A percentile compares a stretch with the other conserved stretches of the same genome.
Conservation (phyloP, 2,329 filamentous ascomycete genomes). For the Colletotrichum gloeosporioides region DNA sequence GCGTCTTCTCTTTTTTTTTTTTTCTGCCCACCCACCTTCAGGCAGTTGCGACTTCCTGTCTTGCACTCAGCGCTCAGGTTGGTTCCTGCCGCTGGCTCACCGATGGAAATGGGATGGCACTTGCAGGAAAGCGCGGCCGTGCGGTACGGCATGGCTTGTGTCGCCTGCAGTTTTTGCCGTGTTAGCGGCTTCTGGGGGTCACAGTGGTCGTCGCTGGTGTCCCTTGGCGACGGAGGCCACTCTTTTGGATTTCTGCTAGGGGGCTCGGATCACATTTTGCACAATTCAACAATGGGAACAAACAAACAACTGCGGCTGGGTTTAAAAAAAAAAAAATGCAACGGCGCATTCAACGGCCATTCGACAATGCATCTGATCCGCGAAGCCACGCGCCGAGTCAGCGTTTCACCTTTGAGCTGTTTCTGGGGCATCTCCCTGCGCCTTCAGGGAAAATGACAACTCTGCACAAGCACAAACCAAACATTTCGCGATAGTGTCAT, state of each 20-base stretch:
- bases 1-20: background rate
- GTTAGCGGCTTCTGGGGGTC: background rate
- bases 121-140: background rate
- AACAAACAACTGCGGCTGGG: background rate
- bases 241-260: background rate
- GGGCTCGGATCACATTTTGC: slow-evolving; percentile 11
- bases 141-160: background rate
- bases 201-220: background rate
- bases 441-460: background rate
- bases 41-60: background rate
- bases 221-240: background rate
- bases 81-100: background rate
- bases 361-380: slow-evolving; percentile 11
- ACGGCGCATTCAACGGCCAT: slow-evolving; percentile 3
- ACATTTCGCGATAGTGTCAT: slow-evolving; percentile 11
- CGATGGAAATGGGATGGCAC: background rate
- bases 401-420: slow-evolving; percentile 9
- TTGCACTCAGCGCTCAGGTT: background rate
- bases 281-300: background rate
- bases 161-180: slow-evolving; percentile 5
- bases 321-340: background rate
- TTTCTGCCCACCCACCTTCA: background rate
- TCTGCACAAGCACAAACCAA: background rate
- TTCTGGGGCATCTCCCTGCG: slow-evolving; percentile 1
- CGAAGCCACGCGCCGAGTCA: slow-evolving; percentile 3